Evolutionary conservation across 371 early-diverging fungal species (phyloP).

Genomic region (Mucor mucedo): DNA sequence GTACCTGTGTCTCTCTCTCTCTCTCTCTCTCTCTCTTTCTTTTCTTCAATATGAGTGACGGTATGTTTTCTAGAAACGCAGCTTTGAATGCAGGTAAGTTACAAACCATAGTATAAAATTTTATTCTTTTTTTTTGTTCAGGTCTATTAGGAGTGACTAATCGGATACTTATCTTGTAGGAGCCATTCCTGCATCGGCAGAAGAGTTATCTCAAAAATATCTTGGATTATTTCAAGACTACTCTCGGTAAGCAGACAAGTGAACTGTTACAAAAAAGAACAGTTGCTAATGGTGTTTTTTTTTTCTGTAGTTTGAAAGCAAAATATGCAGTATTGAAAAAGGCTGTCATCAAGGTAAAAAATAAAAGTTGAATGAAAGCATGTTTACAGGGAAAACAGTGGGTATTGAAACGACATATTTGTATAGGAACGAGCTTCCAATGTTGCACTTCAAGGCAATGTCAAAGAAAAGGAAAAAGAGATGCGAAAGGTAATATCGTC

Average conservation of each 20-base stretch:
- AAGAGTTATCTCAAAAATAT: conserved; percentile 68
- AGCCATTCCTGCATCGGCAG: conserved; percentile 52
- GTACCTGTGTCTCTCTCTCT: no score
- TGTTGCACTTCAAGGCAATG: conserved; percentile 57
- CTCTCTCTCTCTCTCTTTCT: no score
- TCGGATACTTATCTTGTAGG: conserved; percentile 26
- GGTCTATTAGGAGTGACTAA: no score
- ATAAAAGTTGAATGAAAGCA: not conserved
- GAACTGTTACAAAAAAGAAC: not conserved
- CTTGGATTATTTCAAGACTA: conserved; percentile 64
- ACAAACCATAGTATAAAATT: no score
- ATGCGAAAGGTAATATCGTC: conserved; percentile 55
- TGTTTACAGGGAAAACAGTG: not conserved
- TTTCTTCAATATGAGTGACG: conserved; percentile 38
- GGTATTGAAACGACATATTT: not conserved
- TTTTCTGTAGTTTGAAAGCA: conserved; percentile 58
- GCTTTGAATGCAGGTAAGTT: conserved; percentile 37
- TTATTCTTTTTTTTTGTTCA: no score
- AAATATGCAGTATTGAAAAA: conserved; percentile 68
- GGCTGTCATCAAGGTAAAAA: conserved; percentile 62
- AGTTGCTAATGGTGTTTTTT: not conserved
- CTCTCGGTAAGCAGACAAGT: conserved; percentile 51
- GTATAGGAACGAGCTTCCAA: conserved; percentile 65
- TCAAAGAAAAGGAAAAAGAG: conserved; percentile 72
- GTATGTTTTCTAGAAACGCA: conserved; percentile 40